Conservation (phyloP, 1,284 basidiomycete species). For the Rhodotorula mucilaginosa region DNA sequence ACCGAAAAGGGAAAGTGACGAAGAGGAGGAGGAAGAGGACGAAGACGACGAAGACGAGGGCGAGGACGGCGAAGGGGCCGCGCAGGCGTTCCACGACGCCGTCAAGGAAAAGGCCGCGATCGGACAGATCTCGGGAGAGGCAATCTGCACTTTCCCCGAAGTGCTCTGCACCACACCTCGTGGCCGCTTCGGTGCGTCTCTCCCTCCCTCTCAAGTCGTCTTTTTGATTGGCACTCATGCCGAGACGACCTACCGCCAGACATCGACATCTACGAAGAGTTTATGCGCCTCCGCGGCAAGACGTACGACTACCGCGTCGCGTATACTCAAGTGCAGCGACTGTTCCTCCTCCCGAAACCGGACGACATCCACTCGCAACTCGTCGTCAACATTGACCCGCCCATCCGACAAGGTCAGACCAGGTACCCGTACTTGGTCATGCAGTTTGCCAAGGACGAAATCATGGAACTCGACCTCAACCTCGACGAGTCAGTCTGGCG, state of each 20-base stretch:
- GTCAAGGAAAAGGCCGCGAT: conserved; percentile 97
- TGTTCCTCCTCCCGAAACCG: conserved; percentile 89
- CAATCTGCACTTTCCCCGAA: conserved; percentile 93
- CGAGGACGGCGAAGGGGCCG: conserved; percentile 68
- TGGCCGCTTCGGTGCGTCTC: conserved; percentile 33
- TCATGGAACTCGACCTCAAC: conserved; percentile 93
- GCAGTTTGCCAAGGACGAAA: conserved; percentile 95
- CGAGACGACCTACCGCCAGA: conserved; percentile 54
- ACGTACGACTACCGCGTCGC: conserved; percentile 99
- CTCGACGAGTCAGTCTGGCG: conserved; percentile 68
- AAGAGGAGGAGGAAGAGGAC: conserved; percentile 54
- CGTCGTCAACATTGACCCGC: conserved; percentile 83
- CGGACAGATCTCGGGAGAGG: conserved; percentile 84
- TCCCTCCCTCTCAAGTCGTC: background rate
- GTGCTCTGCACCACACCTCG: conserved; percentile 88
- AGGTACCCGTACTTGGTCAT: conserved; percentile 97
- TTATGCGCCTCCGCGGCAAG: conserved; percentile 90
- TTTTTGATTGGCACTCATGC: background rate
- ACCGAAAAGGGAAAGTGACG: conserved; percentile 46
- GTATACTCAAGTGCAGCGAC: conserved; percentile 80
- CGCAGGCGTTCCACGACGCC: conserved; percentile 92
- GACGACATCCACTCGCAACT: conserved; percentile 96
- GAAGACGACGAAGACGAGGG: conserved; percentile 48
- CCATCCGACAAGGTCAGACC: conserved; percentile 97
- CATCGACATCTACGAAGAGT: conserved; percentile 95